A percentile compares a stretch with the other conserved stretches of the same genome.
Evolutionary conservation across 2,329 filamentous ascomycete genomes (phyloP).

Genomic region (Waltergamsia citrina): DNA sequence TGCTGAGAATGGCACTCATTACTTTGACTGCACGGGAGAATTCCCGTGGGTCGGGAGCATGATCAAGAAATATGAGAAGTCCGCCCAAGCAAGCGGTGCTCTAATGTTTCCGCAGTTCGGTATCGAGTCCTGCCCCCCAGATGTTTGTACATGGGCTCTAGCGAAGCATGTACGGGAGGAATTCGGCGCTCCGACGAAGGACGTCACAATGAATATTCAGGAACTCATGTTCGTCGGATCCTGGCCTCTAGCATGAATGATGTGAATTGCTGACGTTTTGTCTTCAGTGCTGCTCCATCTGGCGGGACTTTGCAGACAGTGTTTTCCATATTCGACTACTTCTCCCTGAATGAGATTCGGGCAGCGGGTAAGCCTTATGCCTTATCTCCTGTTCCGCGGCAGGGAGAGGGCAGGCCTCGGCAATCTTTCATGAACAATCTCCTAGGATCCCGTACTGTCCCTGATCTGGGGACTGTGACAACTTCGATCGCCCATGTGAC

Average conservation of each 20-base stretch:
- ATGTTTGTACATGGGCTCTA: slow-evolving; percentile 47
- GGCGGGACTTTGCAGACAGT: slow-evolving; percentile 62
- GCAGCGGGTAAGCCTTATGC: slow-evolving; percentile 40
- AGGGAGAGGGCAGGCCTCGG: slow-evolving; percentile 6
- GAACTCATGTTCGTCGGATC: slow-evolving; percentile 23
- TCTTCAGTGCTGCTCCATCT: slow-evolving; percentile 31
- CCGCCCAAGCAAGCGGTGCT: slow-evolving; percentile 43
- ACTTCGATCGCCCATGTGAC: slow-evolving; percentile 38
- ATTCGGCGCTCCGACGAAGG: slow-evolving; percentile 36
- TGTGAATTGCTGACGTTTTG: neutral
- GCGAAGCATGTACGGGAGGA: slow-evolving; percentile 39
- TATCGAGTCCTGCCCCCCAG: slow-evolving; percentile 52
- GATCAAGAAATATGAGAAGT: slow-evolving; percentile 47
- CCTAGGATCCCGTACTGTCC: slow-evolving; percentile 38
- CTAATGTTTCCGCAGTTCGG: slow-evolving; percentile 53
- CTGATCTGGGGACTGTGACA: slow-evolving; percentile 45
- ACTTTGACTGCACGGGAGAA: slow-evolving; percentile 55
- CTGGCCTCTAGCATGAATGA: neutral
- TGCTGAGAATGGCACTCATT: slow-evolving; percentile 53
- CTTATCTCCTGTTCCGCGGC: slow-evolving; percentile 44
- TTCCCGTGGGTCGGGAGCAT: slow-evolving; percentile 47
- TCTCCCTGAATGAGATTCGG: slow-evolving; percentile 35
- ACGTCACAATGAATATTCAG: slow-evolving; percentile 43
- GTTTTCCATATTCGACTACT: slow-evolving; percentile 47
- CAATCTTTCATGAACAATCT: slow-evolving; percentile 30